A percentile compares a stretch with the other conserved stretches of the same genome.
Evolutionary conservation across 768 basidiomycete genomes (phyloP).

Genomic region (Termitomyces sp.): DNA sequence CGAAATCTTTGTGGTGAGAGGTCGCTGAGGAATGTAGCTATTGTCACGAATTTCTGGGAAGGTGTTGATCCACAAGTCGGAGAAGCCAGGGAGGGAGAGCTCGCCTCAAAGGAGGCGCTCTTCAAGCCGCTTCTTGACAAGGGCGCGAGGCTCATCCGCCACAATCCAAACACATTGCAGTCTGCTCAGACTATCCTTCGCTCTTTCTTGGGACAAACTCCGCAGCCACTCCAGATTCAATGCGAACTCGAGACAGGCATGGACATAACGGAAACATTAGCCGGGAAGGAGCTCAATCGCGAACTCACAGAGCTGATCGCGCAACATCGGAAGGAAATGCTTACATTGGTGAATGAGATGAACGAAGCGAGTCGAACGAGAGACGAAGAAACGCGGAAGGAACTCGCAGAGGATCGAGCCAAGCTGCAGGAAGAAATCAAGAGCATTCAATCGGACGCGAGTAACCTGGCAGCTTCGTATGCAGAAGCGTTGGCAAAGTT

Average conservation of each 20-base stretch:
- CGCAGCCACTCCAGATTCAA: conserved; percentile 44
- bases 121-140: neutral
- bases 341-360: neutral
- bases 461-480: neutral
- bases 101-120: neutral
- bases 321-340: neutral
- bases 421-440: neutral
- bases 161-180: neutral
- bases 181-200: neutral
- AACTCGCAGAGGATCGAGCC: neutral
- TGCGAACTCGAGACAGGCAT: conserved; percentile 42
- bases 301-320: neutral
- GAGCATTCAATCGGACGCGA: neutral
- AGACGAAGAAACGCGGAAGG: neutral
- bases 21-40: conserved; percentile 8
- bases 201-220: neutral
- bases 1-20: conserved; percentile 11
- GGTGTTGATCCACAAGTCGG: conserved; percentile 6
- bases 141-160: neutral
- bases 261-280: neutral
- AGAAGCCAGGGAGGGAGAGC: neutral
- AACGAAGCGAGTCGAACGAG: neutral
- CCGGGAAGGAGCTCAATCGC: neutral
- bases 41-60: conserved; percentile 13
- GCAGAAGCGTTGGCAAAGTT: neutral